Evolutionary conservation across 2,329 filamentous ascomycete genomes (phyloP).

Genomic region (Gliomastix tumulicola): DNA sequence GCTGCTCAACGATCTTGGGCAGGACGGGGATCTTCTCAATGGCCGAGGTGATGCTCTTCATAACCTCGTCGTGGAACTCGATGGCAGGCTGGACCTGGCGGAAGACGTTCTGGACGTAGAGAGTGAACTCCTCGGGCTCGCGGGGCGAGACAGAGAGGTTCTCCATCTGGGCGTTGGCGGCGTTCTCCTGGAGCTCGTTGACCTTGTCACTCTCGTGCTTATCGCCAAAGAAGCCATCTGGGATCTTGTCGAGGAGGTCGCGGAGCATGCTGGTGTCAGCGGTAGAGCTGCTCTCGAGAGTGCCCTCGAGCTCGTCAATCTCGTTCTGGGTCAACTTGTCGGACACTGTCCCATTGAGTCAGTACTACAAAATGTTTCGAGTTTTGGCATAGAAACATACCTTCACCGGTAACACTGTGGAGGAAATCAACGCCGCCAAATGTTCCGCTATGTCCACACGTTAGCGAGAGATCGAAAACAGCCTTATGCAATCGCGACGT

Average conservation of each 20-base stretch:
- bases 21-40: constrained; percentile 82
- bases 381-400: constrained; percentile 20
- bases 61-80: constrained; percentile 82
- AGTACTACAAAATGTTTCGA: constrained; percentile 7
- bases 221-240: constrained; percentile 70
- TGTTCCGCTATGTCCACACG: constrained; percentile 63
- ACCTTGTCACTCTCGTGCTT: constrained; percentile 69
- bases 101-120: constrained; percentile 67
- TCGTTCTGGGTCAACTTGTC: constrained; percentile 91
- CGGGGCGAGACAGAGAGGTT: constrained; percentile 68
- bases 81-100: constrained; percentile 83
- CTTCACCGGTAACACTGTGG: constrained; percentile 72
- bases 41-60: constrained; percentile 70
- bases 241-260: constrained; percentile 74
- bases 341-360: constrained; percentile 50
- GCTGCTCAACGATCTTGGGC: constrained; percentile 76
- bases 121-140: constrained; percentile 76
- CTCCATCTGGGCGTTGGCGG: constrained; percentile 67
- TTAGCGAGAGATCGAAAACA: neutral
- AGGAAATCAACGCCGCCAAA: constrained; percentile 94
- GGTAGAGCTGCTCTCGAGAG: constrained; percentile 58
- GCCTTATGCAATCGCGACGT: neutral
- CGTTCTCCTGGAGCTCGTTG: constrained; percentile 72
- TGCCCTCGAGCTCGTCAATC: constrained; percentile 80
- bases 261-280: constrained; percentile 69